Evolutionary conservation across 352 stramenopile species (phyloP), one percentile per base, ranked within the genome.

Genomic region (Pythium scleroteichum): DNA sequence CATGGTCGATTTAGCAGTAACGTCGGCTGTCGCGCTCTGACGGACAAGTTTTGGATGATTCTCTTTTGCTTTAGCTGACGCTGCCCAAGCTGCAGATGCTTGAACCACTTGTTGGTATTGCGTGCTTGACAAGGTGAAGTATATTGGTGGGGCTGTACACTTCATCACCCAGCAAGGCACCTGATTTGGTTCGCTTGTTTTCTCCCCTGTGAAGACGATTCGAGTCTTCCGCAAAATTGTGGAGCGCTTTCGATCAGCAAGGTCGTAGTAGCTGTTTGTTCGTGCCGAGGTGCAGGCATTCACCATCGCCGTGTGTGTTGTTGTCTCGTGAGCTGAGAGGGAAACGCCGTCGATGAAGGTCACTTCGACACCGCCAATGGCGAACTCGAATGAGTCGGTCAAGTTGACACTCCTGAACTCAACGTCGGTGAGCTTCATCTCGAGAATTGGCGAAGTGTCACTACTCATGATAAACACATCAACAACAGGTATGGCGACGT

Each of bases 61-160:
- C 2, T 46, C 44, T 46, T 50, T 2, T 39, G 70, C 69, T 10
- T 24, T 69, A 0, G 62, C 62, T 0, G 75, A 76, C 2, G 62
- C 56, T 48, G 75, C 67, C 82, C 82, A 91, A 9, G 78, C 69
- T 7, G 74, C 64, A n/a, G 79, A 88, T 26, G 79, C 76, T 41
- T 84, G 74, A 12, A 90, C 35, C 9, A 90, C 73, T 64, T 92
- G 80, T 8, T 81, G 71, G 23, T 88, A 89, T 56, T 92, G 82
- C 1, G 73, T 63, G 48, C 73, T 89, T 0, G 78, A 88, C 16
- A 92, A 64, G 0, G 78, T 82, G 48, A 92, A 87, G 45, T 84
- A 87, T 24, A 92, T 86, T 0, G 82, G 82, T n/a, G 82, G 82
- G 16, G 75, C 76, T 4, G 69, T 88, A 46, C 82, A 88, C 23